Percentiles rank a stretch among this genome's conserved stretches.
Evolutionary conservation across 345 rosid species (phyloP).

Genomic region (Theobroma cacao): DNA sequence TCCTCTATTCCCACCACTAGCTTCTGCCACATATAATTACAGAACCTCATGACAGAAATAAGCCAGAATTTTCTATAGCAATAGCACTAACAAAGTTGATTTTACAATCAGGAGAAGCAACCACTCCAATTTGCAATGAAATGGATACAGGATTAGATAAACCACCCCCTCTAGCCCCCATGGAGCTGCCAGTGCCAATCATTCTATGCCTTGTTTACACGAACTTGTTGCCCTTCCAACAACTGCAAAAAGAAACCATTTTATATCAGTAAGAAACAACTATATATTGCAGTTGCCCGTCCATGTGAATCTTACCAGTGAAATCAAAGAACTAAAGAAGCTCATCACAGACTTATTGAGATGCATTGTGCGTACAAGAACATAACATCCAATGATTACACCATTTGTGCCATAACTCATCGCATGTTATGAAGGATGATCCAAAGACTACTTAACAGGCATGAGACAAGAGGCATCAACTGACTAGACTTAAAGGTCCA

Average conservation of each 20-base stretch:
- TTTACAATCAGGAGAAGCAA: background rate
- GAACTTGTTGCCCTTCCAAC: conserved; percentile 80
- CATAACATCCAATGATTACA: background rate
- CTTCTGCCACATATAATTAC: background rate
- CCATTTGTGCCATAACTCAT: background rate
- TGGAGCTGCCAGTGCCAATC: background rate
- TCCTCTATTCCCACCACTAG: background rate
- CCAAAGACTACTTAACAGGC: background rate
- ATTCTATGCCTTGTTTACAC: conserved; percentile 78
- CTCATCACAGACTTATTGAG: background rate
- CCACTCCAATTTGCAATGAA: background rate
- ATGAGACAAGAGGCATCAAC: background rate
- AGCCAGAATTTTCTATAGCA: background rate
- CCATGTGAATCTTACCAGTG: background rate
- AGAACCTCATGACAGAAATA: background rate
- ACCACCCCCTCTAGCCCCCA: background rate
- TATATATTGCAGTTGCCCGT: background rate
- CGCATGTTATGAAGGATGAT: background rate
- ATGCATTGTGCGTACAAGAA: background rate
- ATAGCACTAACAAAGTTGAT: background rate
- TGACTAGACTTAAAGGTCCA: no score
- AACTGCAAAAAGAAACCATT: conserved; percentile 36
- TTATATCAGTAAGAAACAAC: background rate
- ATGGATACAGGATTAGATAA: background rate
- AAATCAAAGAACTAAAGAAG: background rate